Base-by-base conservation (phyloP, 2,329 filamentous ascomycete genomes). In the Claviceps citrina region DNA sequence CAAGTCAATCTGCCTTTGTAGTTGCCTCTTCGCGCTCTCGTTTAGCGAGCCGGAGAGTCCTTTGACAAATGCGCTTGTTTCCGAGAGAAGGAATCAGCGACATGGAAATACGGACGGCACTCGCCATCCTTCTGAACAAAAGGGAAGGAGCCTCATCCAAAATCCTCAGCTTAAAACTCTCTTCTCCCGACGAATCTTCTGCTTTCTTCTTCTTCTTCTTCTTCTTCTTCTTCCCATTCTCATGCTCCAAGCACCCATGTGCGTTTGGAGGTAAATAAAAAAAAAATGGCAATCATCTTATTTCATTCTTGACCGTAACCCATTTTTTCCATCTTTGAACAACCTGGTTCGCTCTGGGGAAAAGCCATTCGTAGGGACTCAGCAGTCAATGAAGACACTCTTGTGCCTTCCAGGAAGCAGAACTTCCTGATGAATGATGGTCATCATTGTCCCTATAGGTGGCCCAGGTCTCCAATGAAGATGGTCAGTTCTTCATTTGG, bases 331-430 rank as follows among this genome's bases (percentile, higher is more conserved):
- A 26, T 36, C 35, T 37, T 37, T 28, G 16, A 37, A 8, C 16
- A 28, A 20, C 35, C 25, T 20, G 25, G 25, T 30, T 37, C 15
- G 25, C 35, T 37, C 35, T 22, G 16, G 35, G 24, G 33, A n/a
- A 19, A 13, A n/a, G 16, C 25, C 35, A 30, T 37, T 37, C 10
- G 15, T 37, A n/a, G 34, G 35, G 25, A 30, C 25, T 30, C 35
- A 37, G 35, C 35, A 19, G 35, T 37, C 35, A 16, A 10, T 28
- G 34, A 28, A 26, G 34, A n/a, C 34, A 36, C 22, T 28, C 25
- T 36, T 36, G 34, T 36, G 34, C 3, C 32, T 35, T 35, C 32
- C 32, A 24, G 32, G 32, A 35, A 35, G 32, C 12, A 35, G 12
- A 35, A 35, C 32, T 35, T 35, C 32, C 20, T 24, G 32, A 22